Evolutionary conservation across 1,284 basidiomycete genomes (phyloP).

Genomic region (Fomitopsis betulina): DNA sequence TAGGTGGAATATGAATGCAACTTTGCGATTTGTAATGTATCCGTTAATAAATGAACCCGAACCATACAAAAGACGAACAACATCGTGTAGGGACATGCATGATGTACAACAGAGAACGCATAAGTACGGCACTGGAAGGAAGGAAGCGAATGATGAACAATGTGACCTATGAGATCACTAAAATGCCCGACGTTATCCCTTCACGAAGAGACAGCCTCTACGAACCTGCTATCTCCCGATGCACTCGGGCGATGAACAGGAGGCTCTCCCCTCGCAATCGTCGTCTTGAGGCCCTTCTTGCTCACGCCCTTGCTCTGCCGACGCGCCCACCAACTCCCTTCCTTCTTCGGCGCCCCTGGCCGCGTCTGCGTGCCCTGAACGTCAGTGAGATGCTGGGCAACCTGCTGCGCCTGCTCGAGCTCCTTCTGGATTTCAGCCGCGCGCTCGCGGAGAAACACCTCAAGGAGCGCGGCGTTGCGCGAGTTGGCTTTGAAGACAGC

Average conservation of each 20-base stretch:
- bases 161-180: not conserved
- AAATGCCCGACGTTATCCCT: not conserved
- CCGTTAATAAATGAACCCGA: too few relatives aligned
- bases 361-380: constrained; percentile 29
- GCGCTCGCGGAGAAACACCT: constrained; percentile 66
- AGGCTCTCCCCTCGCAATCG: not conserved
- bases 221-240: constrained; percentile 17
- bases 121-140: too few relatives aligned
- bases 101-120: too few relatives aligned
- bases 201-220: constrained; percentile 9
- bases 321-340: constrained; percentile 20
- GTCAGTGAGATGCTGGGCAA: constrained; percentile 34
- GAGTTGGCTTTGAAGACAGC: constrained; percentile 86
- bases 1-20: too few relatives aligned
- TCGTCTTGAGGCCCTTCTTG: not conserved
- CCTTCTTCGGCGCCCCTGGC: constrained; percentile 18
- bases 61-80: too few relatives aligned
- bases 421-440: constrained; percentile 47
- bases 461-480: constrained; percentile 75
- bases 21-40: too few relatives aligned
- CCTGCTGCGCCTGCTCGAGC: constrained; percentile 41
- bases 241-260: not conserved
- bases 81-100: too few relatives aligned
- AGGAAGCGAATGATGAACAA: too few relatives aligned
- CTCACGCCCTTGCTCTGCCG: constrained; percentile 17